phyloP scores from a whole-genome alignment of 2,329 filamentous ascomycete genomes.

The Coniochaeta sp. region DNA sequence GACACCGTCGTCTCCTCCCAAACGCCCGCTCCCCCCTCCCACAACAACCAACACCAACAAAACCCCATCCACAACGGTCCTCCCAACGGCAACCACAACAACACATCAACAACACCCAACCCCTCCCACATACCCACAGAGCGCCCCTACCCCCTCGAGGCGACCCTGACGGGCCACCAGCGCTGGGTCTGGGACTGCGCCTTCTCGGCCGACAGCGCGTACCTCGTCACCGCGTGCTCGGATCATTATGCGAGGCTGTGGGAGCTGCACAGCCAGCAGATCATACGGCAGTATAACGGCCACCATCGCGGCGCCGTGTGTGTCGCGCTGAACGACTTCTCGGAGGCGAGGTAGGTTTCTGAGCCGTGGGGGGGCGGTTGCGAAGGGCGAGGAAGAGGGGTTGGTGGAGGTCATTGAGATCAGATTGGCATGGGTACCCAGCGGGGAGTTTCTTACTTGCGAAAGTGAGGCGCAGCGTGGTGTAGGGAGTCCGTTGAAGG shows the following conservation, averaged over 20 bases:
- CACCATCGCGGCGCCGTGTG: conserved; percentile 89
- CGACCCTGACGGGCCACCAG: conserved; percentile 83
- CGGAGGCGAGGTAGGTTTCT: conserved; percentile 39
- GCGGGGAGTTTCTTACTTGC: too few relatives aligned
- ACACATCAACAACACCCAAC: conserved; percentile 18
- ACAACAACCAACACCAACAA: conserved; percentile 9
- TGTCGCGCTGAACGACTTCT: conserved; percentile 86
- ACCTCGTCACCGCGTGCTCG: conserved; percentile 86
- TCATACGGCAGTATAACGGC: conserved; percentile 92
- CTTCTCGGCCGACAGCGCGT: conserved; percentile 88
- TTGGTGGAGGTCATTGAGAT: too few relatives aligned
- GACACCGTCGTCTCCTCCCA: conserved; percentile 18
- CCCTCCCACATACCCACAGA: too few relatives aligned
- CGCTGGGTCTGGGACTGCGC: conserved; percentile 98
- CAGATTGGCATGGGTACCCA: background rate
- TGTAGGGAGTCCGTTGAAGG: too few relatives aligned
- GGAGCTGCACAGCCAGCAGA: conserved; percentile 79
- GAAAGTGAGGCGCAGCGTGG: too few relatives aligned
- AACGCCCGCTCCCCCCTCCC: conserved; percentile 4
- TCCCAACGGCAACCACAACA: conserved; percentile 2
- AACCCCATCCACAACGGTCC: conserved; percentile 4
- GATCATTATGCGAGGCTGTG: conserved; percentile 90
- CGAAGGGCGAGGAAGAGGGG: background rate
- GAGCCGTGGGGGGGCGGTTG: conserved; percentile 3
- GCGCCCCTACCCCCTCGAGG: conserved; percentile 63